These are phyloP conservation scores for Aspergillus viridinutans DNA, from an alignment of 2,329 filamentous ascomycete species.

Conservation along the genomic window DNA sequence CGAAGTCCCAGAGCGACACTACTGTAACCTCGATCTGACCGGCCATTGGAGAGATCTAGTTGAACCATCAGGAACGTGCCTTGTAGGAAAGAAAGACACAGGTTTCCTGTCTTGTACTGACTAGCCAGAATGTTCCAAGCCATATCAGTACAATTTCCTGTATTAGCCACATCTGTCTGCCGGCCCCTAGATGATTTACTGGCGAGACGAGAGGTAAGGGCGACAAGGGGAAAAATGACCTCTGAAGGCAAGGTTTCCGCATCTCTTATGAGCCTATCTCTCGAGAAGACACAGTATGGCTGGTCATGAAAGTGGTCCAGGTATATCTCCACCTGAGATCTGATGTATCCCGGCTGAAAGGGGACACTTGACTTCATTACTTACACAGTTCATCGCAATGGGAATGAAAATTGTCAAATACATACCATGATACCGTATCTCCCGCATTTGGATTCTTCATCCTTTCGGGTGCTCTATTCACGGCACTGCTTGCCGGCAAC, in stretches of 20 bases:
- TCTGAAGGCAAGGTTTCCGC: slow-evolving; percentile 13
- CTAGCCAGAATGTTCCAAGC: slow-evolving; percentile 20
- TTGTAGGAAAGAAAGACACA: slow-evolving; percentile 19
- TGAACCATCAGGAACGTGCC: slow-evolving; percentile 22
- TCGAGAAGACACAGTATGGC: slow-evolving; percentile 21
- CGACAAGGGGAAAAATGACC: slow-evolving; percentile 19
- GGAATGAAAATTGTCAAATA: neutral
- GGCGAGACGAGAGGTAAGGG: slow-evolving; percentile 18
- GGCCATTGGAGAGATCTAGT: slow-evolving; percentile 21
- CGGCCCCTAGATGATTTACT: slow-evolving; percentile 2
- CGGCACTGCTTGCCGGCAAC: slow-evolving; percentile 3
- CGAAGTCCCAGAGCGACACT: slow-evolving; percentile 20
- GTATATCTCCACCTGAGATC: slow-evolving; percentile 18
- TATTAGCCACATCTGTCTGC: neutral
- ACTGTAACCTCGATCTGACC: slow-evolving; percentile 16
- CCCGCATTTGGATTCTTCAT: neutral
- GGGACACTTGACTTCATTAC: neutral
- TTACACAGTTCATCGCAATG: neutral
- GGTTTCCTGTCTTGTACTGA: slow-evolving; percentile 11
- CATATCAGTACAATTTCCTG: slow-evolving; percentile 9
- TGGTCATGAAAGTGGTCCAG: slow-evolving; percentile 22
- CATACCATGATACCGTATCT: neutral
- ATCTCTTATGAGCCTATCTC: slow-evolving; percentile 13
- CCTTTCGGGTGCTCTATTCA: neutral
- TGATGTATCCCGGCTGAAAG: slow-evolving; percentile 7